These are phyloP conservation scores for Trichoderma harzianum DNA, from an alignment of 2,329 filamentous ascomycete genomes.

Conservation along the genomic window DNA sequence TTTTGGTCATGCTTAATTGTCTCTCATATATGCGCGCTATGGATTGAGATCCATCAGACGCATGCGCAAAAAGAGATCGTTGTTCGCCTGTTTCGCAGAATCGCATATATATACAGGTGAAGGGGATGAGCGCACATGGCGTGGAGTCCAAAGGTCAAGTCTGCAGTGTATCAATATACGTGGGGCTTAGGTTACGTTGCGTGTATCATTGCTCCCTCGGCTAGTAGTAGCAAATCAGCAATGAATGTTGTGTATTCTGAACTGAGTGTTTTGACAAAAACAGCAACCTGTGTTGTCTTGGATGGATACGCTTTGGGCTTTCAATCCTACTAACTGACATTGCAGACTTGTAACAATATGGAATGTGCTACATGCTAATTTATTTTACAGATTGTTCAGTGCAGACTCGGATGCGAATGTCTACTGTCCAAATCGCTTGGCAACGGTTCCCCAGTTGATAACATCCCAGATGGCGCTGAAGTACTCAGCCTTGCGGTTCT, in stretches of 20 bases:
- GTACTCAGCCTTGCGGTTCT: slow-evolving; percentile 97
- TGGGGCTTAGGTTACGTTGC: neutral
- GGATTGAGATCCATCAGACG: neutral
- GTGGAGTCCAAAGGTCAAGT: neutral
- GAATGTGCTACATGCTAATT: neutral
- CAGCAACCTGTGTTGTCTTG: neutral
- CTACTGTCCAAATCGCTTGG: slow-evolving; percentile 65
- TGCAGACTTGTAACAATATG: neutral
- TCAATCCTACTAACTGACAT: neutral
- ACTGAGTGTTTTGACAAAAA: too few species aligned
- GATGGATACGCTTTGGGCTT: neutral
- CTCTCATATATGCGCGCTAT: neutral
- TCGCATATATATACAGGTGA: neutral
- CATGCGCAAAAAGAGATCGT: neutral
- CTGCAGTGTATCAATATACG: neutral
- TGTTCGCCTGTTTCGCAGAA: neutral
- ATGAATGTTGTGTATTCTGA: neutral
- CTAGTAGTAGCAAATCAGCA: neutral
- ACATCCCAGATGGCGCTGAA: slow-evolving; percentile 93
- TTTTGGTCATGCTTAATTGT: neutral
- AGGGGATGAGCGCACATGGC: neutral
- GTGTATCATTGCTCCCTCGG: neutral
- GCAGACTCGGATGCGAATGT: neutral
- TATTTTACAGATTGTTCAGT: neutral
- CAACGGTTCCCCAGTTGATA: slow-evolving; percentile 90